Conservation (phyloP, 2,329 filamentous ascomycete genomes). For the Botrytis paeoniae region DNA sequence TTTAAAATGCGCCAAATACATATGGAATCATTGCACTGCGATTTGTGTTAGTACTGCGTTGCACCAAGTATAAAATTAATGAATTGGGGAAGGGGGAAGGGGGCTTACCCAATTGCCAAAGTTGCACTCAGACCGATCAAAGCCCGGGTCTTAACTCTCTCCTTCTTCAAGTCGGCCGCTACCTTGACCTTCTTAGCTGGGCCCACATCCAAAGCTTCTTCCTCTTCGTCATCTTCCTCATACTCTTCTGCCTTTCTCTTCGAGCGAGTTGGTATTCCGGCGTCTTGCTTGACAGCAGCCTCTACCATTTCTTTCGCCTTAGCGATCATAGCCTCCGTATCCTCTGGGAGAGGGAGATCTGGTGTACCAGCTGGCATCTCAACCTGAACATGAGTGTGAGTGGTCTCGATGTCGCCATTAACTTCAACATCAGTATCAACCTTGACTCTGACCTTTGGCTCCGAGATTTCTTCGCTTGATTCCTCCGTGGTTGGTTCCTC, state of each 20-base stretch:
- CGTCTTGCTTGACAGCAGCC: conserved; percentile 51
- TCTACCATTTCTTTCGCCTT: conserved; percentile 87
- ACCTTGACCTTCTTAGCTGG: conserved; percentile 76
- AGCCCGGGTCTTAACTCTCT: conserved; percentile 81
- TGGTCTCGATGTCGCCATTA: conserved; percentile 60
- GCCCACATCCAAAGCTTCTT: conserved; percentile 27
- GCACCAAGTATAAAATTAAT: neutral
- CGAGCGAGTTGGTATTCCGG: conserved; percentile 48
- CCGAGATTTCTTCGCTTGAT: conserved; percentile 41
- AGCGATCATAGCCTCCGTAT: conserved; percentile 78
- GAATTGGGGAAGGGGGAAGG: neutral
- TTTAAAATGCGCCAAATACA: conserved; percentile 35
- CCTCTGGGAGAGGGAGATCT: conserved; percentile 70
- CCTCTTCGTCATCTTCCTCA: conserved; percentile 37
- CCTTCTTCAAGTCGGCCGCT: conserved; percentile 72
- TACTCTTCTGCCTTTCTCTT: conserved; percentile 43
- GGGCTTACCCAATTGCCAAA: conserved; percentile 82
- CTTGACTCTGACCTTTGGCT: conserved; percentile 64
- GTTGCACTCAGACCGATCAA: conserved; percentile 83
- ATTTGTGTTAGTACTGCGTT: conserved; percentile 22
- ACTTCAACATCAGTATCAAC: conserved; percentile 62
- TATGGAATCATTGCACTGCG: conserved; percentile 39
- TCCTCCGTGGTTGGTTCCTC: conserved; percentile 22
- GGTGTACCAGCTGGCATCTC: conserved; percentile 67
- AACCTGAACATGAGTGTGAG: conserved; percentile 70